Evolutionary conservation across 2,329 filamentous ascomycete genomes (phyloP), one percentile per base, ranked within the genome.

Genomic region (Huntiella abstrusa): DNA sequence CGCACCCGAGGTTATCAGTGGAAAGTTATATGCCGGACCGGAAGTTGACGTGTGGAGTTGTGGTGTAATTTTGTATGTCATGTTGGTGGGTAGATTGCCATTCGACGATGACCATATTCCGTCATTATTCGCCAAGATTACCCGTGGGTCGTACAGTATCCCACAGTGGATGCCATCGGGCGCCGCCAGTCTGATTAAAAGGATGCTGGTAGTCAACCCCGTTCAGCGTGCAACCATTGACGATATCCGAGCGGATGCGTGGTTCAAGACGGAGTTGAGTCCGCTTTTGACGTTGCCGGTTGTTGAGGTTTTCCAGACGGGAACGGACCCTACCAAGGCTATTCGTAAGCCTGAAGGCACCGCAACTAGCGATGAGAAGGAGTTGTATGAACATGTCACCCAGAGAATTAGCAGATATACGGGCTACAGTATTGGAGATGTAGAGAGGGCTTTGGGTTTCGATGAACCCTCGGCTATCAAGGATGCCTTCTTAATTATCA

Each of bases 101-200:
- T 98, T 98, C 58, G 91, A 98, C 64, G 91, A 98, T 59, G 91
- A 98, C 56, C 93, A 96, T 59, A 98, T 98, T 53, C 91, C 91
- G 2, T 87, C 86, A 39, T 70, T 98, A 4, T 98, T 98, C 66
- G 88, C 91, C 62, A 98, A 98, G 67, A 98, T 98, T 51, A 84
- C 87, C 15, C 82, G 87, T 49, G 91, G 91, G 38, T 86, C 85
- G 52, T 98, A 95, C 63, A 83, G 83, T 55, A 83, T 94, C 52
- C 91, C 91, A 1, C 80, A 77, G 45, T 96, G 93, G 68, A 84
- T 96, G 60, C 87, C 86, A 1, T 70, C 78, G 1, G 88, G 87
- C 44, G 87, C 91, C 3, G 76, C 79, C 16, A 71, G 70, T 45
- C 66, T 96, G 50, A 95, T 96, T 58, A 83, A 83, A 63, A 83